A percentile compares a stretch with the other conserved stretches of the same genome.
Evolutionary conservation across 1,284 basidiomycete species (phyloP).

Genomic region (Grifola frondosa): DNA sequence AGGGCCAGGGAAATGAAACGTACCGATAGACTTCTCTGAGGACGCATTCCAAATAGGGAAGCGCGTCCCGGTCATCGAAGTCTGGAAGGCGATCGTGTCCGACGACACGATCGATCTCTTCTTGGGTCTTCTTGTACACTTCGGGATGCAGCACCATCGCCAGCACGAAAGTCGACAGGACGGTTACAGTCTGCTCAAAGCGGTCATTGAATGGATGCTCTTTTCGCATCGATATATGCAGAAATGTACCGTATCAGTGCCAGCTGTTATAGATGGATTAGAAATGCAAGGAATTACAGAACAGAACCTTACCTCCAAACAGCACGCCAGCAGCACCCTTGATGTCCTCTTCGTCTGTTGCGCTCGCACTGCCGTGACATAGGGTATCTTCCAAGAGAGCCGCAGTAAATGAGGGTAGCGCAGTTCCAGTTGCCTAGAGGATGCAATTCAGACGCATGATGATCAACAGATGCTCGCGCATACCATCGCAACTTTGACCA

Average conservation of each 20-base stretch:
- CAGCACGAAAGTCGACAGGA: constrained; percentile 25
- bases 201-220: not conserved
- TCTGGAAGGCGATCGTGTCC: constrained; percentile 32
- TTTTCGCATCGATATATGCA: not conserved
- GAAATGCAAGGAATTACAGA: not conserved
- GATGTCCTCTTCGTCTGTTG: constrained; percentile 24
- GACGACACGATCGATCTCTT: constrained; percentile 33
- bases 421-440: constrained; percentile 22
- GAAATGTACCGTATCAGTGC: constrained; percentile 22
- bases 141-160: constrained; percentile 27
- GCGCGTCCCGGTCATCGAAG: constrained; percentile 30
- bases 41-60: constrained; percentile 37
- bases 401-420: constrained; percentile 23
- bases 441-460: not conserved
- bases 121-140: constrained; percentile 29
- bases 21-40: constrained; percentile 31
- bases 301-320: constrained; percentile 21
- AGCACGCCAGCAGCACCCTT: constrained; percentile 24
- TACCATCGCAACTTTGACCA: constrained; percentile 27
- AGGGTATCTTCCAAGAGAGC: constrained; percentile 21
- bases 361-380: constrained; percentile 9
- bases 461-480: too few relatives aligned
- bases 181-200: constrained; percentile 19
- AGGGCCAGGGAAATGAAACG: constrained; percentile 3
- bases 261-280: constrained; percentile 12